phyloP scores from a whole-genome alignment of 2,329 filamentous ascomycete genomes.

The Orbilia blumenaviensis region DNA sequence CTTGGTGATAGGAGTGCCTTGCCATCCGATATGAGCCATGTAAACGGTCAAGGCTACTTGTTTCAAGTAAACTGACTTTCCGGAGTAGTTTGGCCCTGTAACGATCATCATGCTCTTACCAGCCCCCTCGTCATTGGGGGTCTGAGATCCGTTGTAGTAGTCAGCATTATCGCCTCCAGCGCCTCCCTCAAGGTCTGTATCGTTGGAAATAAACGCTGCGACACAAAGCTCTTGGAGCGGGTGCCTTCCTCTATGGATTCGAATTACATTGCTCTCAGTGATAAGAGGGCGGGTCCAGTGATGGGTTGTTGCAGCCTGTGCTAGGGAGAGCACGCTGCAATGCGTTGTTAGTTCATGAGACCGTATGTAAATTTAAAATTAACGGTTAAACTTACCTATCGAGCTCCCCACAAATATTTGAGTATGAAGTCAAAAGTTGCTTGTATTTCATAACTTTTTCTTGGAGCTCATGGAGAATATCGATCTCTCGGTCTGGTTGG shows the following conservation, averaged over 20 bases:
- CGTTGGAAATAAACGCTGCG: slow-evolving; percentile 81
- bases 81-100: slow-evolving; percentile 95
- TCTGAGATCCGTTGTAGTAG: not conserved
- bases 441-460: slow-evolving; percentile 76
- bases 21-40: slow-evolving; percentile 83
- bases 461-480: slow-evolving; percentile 81
- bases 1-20: slow-evolving; percentile 27
- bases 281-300: slow-evolving; percentile 76
- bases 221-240: slow-evolving; percentile 82
- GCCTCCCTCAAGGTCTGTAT: slow-evolving; percentile 75
- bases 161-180: slow-evolving; percentile 58
- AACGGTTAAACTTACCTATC: slow-evolving; percentile 69
- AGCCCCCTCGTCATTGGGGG: not conserved
- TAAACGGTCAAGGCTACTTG: slow-evolving; percentile 87
- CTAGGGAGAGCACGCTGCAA: slow-evolving; percentile 77
- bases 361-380: too few species aligned
- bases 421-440: slow-evolving; percentile 72
- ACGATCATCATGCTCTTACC: slow-evolving; percentile 77
- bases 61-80: slow-evolving; percentile 95
- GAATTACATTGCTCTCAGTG: slow-evolving; percentile 74
- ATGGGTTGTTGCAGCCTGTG: slow-evolving; percentile 78
- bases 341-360: not conserved
- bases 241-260: slow-evolving; percentile 77
- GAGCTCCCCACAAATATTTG: slow-evolving; percentile 83
- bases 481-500: slow-evolving; percentile 79